Evolutionary conservation across 345 rosid species (phyloP), one percentile per base, ranked within the genome.

Genomic region (Gossypium herbaceum): DNA sequence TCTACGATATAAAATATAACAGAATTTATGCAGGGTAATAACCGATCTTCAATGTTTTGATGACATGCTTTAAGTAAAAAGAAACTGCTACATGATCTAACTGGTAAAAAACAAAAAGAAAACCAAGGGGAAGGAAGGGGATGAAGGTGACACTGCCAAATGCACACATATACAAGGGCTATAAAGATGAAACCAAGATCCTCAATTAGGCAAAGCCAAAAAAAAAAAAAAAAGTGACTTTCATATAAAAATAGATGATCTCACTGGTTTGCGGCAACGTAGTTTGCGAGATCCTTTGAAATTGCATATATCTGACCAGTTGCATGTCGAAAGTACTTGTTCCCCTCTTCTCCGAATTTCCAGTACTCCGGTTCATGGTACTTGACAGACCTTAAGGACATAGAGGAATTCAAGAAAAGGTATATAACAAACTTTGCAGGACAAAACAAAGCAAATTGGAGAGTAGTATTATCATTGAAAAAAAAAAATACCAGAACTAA

Each of bases 331-430:
- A 96, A 96, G 82, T 93, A 96, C 75, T 90, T 90, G 89, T 91
- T 96, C 55, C 99, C 99, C 13, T 85, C 97, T 65, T 91, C 98
- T 61, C 97, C 99, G 74, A 93, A 95, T 89, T 93, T 95, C 99
- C 99, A 96, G 79, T 84, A 87, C 82, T 96, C 99, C 41, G 99
- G 98, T 75, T 96, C 99, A 59, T 92, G 97, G 81, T 96, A 96
- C 82, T 93, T 96, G 83, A 92, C 98, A 83, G 74, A 86, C 91
- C 99, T 90, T 78, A 34, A 47, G 39, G 74, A 71, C 43, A 79
- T 9, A 39, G 71, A 27, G 61, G 58, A 51, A 75, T 34, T 61
- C 25, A 9, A 55, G 25, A 71, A 48, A 27, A 73, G 27, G 9
- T 20, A 71, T 41, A 22, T 7, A 66, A 60, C 41, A 73, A 22